Evolutionary conservation across 352 stramenopile genomes (phyloP).

Genomic region (Phytophthora nicotianae): DNA sequence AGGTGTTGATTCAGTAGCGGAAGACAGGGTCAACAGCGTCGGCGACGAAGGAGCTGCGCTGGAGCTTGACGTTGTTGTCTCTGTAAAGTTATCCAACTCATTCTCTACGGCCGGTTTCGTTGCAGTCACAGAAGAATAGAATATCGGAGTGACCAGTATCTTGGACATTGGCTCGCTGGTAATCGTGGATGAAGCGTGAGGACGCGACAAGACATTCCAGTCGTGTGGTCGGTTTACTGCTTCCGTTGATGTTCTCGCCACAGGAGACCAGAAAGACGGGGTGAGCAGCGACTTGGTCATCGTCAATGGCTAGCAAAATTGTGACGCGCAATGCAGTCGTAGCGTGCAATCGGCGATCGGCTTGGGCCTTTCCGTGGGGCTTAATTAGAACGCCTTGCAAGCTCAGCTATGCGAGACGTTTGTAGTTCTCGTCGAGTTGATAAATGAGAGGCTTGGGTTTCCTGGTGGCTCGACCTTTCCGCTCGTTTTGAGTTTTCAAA

Average conservation of each 20-base stretch:
- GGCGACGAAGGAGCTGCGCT: not conserved
- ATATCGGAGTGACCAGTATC: not conserved
- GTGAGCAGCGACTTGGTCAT: conserved; percentile 3
- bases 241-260: not conserved
- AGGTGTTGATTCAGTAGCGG: not conserved
- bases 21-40: conserved; percentile 9
- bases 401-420: not conserved
- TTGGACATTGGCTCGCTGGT: not conserved
- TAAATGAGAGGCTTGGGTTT: conserved; percentile 2
- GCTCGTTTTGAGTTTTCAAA: conserved; percentile 5
- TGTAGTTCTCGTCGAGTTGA: not conserved
- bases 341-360: not conserved
- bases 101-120: not conserved
- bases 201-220: not conserved
- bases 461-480: not conserved
- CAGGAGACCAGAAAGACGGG: not conserved
- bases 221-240: not conserved
- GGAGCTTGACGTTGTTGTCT: not conserved
- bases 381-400: not conserved
- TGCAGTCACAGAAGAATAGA: not conserved
- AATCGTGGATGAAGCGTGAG: not conserved
- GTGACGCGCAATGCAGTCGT: not conserved
- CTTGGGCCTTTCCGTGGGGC: not conserved
- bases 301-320: not conserved
- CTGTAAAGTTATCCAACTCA: not conserved